phyloP scores from a whole-genome alignment of 257 asterid species.

The Paraleonurus japonicus region DNA sequence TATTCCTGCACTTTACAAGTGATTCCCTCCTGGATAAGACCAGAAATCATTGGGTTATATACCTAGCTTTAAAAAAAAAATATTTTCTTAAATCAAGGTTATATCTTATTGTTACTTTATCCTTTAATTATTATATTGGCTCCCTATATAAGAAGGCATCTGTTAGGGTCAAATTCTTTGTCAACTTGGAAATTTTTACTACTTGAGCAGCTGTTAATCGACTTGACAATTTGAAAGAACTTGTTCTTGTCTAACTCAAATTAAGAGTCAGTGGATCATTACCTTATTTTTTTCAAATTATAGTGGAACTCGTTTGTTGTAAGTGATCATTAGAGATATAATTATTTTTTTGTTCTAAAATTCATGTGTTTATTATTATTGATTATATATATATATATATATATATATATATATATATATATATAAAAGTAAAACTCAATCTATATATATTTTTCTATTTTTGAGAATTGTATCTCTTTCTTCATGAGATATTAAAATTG shows the following conservation, averaged over 20 bases:
- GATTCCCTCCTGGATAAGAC: conserved; percentile 13
- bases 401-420: too few relatives aligned
- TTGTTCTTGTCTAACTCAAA: neutral
- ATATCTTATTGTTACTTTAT: neutral
- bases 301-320: too few relatives aligned
- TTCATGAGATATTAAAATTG: too few relatives aligned
- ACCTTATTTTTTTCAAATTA: too few relatives aligned
- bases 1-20: conserved; percentile 14
- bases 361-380: too few relatives aligned
- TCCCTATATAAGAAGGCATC: neutral
- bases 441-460: too few relatives aligned
- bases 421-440: too few relatives aligned
- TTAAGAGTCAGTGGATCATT: neutral
- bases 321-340: too few relatives aligned
- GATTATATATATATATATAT: too few relatives aligned
- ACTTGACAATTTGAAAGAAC: neutral
- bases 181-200: neutral
- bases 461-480: too few relatives aligned
- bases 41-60: neutral
- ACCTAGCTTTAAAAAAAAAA: neutral
- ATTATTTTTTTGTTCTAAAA: too few relatives aligned
- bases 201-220: neutral
- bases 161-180: neutral
- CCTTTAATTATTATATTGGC: neutral
- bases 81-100: too few relatives aligned